Percentiles rank a stretch among this genome's conserved stretches.
Conservation (phyloP, 2,329 filamentous ascomycete species). For the Botrytis cinerea region DNA sequence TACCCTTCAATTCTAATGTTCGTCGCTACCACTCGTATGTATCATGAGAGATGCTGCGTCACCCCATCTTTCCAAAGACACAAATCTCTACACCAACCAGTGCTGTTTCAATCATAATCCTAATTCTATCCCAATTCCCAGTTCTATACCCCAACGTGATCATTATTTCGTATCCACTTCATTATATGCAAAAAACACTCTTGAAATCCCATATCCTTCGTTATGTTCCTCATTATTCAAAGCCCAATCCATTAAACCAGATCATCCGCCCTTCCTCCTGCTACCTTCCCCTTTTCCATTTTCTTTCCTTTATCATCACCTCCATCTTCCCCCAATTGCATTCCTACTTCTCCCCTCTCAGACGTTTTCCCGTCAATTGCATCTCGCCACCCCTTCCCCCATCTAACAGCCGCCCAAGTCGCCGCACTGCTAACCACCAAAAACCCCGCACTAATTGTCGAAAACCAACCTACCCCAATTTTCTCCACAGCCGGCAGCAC, state of each 20-base stretch:
- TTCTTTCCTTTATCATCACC: neutral
- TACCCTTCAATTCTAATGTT: too few species aligned
- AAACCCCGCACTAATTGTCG: constrained; percentile 65
- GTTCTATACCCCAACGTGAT: neutral
- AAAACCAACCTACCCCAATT: constrained; percentile 82
- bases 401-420: constrained; percentile 33
- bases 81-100: neutral
- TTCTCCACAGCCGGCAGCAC: constrained; percentile 72
- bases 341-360: constrained; percentile 39
- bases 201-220: neutral
- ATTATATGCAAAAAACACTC: neutral
- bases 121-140: neutral
- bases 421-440: constrained; percentile 45
- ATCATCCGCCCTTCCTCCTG: neutral
- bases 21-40: neutral
- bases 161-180: neutral
- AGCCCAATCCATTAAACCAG: neutral
- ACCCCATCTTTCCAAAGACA: neutral
- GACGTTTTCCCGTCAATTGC: constrained; percentile 52
- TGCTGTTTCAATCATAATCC: neutral
- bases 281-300: neutral
- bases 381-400: constrained; percentile 45
- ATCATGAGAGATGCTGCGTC: neutral
- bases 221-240: neutral
- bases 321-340: constrained; percentile 16